A percentile compares a stretch with the other conserved stretches of the same genome.
Evolutionary conservation across 2,329 filamentous ascomycete genomes (phyloP).

Genomic region (Thielaviopsis ethacetica): DNA sequence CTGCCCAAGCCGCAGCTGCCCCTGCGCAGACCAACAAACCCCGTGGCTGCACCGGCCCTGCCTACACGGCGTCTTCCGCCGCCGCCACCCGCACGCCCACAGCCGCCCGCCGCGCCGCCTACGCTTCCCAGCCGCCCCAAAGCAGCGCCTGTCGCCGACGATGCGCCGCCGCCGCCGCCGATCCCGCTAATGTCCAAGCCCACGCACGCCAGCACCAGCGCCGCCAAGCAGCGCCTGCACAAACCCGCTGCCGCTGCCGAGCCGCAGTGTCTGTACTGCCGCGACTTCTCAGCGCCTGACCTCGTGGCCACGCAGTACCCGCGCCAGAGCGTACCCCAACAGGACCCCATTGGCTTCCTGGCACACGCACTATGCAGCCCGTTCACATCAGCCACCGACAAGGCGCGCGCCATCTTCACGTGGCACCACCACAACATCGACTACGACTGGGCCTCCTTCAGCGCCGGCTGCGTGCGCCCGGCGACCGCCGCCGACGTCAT

Average conservation of each 20-base stretch:
- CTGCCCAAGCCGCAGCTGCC: neutral
- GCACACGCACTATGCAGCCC: constrained; percentile 62
- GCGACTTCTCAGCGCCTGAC: constrained; percentile 77
- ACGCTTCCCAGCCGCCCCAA: neutral
- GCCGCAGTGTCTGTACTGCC: constrained; percentile 55
- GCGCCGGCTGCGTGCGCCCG: constrained; percentile 48
- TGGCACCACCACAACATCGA: constrained; percentile 91
- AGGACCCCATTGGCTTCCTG: constrained; percentile 53
- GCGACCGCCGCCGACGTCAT: constrained; percentile 60
- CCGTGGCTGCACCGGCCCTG: neutral
- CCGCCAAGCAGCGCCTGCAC: constrained; percentile 18
- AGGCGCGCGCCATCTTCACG: constrained; percentile 80
- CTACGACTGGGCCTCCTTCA: constrained; percentile 72
- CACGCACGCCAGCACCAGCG: constrained; percentile 24
- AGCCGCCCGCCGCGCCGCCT: neutral
- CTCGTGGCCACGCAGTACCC: constrained; percentile 63
- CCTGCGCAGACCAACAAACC: constrained; percentile 2
- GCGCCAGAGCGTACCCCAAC: constrained; percentile 47
- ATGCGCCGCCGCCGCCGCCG: constrained; percentile 33
- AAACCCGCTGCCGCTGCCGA: constrained; percentile 24
- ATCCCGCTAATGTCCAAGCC: constrained; percentile 37
- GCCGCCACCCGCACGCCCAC: constrained; percentile 14
- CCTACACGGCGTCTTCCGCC: constrained; percentile 23
- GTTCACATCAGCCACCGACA: constrained; percentile 72
- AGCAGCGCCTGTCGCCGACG: constrained; percentile 13